Conservation (phyloP, 257 asterid genomes). For the Solanum infundibuliforme region DNA sequence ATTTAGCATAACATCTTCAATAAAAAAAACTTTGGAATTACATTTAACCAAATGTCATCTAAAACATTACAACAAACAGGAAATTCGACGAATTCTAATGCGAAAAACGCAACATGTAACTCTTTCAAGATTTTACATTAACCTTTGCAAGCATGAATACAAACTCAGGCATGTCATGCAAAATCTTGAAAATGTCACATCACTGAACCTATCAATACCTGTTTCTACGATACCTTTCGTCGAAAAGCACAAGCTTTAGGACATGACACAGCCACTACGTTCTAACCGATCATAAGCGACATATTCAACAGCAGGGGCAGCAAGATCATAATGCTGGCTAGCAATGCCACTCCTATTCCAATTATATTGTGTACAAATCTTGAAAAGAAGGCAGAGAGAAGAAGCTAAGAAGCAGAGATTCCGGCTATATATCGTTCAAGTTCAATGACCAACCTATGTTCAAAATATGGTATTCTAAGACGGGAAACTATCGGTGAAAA, state of each 20-base stretch:
- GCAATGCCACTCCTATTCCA: not conserved
- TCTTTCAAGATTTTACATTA: slow-evolving; percentile 10
- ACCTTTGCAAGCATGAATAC: not conserved
- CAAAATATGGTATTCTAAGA: not conserved
- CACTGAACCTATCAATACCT: not conserved
- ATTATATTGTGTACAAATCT: not conserved
- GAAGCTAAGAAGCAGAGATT: not conserved
- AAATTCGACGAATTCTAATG: not conserved
- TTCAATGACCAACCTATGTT: not conserved
- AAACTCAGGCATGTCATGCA: not conserved
- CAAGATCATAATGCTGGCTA: not conserved
- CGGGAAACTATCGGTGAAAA: not conserved
- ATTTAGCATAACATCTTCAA: not conserved
- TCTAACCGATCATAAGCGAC: not conserved
- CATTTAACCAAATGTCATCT: slow-evolving; percentile 1
- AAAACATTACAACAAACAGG: not conserved
- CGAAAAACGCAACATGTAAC: not conserved
- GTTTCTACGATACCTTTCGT: not conserved
- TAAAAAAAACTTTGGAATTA: not conserved
- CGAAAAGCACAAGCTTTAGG: not conserved
- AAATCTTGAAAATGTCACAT: slow-evolving; percentile 2
- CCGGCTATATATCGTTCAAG: not conserved
- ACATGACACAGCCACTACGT: not conserved
- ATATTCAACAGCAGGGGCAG: not conserved
- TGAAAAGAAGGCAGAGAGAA: not conserved